These are phyloP conservation scores for Aspergillus haitiensis DNA, from an alignment of 495 filamentous ascomycete species.

Conservation along the genomic window DNA sequence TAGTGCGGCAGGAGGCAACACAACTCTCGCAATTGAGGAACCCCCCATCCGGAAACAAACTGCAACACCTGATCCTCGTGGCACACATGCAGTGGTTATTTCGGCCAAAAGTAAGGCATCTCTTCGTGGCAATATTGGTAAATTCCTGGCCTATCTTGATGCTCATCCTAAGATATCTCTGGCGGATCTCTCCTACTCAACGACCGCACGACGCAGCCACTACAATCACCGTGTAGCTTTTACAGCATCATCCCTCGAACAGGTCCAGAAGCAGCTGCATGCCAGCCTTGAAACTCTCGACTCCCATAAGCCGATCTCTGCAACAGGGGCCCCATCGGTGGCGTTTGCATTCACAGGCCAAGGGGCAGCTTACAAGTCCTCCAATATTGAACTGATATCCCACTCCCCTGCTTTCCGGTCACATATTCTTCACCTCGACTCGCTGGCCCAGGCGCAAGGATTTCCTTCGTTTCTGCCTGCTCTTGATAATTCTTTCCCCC, in stretches of 20 bases:
- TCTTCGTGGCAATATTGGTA: conserved; percentile 31
- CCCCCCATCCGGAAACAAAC: conserved; percentile 4
- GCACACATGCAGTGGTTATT: conserved; percentile 26
- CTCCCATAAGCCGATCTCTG: not conserved
- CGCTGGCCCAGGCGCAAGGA: conserved; percentile 28
- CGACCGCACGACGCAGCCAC: conserved; percentile 25
- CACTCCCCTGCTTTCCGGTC: conserved; percentile 26
- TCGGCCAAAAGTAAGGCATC: conserved; percentile 32
- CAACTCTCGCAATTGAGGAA: conserved; percentile 33
- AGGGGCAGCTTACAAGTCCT: conserved; percentile 56
- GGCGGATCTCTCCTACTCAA: conserved; percentile 30
- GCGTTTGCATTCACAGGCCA: conserved; percentile 70
- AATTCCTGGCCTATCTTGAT: conserved; percentile 48
- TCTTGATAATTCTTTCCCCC: not conserved
- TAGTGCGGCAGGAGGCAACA: conserved; percentile 40
- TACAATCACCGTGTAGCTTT: conserved; percentile 6
- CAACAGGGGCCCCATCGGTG: conserved; percentile 26
- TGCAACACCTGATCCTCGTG: conserved; percentile 18
- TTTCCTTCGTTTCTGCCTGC: conserved; percentile 33
- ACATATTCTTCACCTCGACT: conserved; percentile 31
- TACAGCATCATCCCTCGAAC: not conserved
- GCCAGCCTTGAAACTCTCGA: not conserved
- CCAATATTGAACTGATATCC: conserved; percentile 32
- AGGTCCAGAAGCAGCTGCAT: not conserved
- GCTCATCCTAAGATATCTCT: not conserved